Evolutionary conservation across 495 filamentous ascomycete genomes (phyloP), one percentile per base, ranked within the genome.

Genomic region (Penicillium coffeae): DNA sequence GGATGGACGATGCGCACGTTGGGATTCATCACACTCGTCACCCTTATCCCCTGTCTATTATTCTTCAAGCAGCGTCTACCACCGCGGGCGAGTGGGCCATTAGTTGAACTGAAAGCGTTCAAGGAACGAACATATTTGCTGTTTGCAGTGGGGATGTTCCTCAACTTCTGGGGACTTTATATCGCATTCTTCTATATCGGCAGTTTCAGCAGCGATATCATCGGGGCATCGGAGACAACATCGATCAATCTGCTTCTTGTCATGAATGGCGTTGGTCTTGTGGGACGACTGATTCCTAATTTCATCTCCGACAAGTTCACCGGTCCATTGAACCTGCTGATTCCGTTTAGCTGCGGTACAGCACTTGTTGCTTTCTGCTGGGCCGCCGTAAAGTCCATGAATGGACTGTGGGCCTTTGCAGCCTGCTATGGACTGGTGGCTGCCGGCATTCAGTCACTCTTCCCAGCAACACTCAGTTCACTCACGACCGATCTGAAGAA

Each of bases 141-240:
- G 12, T 90, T 89, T 57, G 75, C 80, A 0, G 52, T 75, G 8
- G 86, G 84, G 38, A 85, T 81, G 72, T 77, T 84, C 56, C 60
- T 84, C 48, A 71, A 78, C 51, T 85, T 88, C 59, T 82, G 78
- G 77, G 82, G 77, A 0, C 60, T 86, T 1, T 93, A 89, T 57
- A 80, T 93, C 49, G 80, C 78, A 7, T 89, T 86, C 59, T 90
- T 89, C 66, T 93, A 89, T 64, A 69, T 90, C 36, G 69, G 69
- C 36, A 70, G 77, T 3, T 92, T 81, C 62, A 79, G 74, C 37
- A 78, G 79, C 13, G 66, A 82, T 14, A 68, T 78, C 32, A 71
- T 90, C 46, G 70, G 71, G 9, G 69, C 85, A 3, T 71, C 74
- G 0, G 66, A 77, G 22, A 61, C 60, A 1, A 71, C 72, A 30